These are phyloP conservation scores for Sicyos baderoa DNA, from an alignment of 306 rosid species.

Conservation along the genomic window DNA sequence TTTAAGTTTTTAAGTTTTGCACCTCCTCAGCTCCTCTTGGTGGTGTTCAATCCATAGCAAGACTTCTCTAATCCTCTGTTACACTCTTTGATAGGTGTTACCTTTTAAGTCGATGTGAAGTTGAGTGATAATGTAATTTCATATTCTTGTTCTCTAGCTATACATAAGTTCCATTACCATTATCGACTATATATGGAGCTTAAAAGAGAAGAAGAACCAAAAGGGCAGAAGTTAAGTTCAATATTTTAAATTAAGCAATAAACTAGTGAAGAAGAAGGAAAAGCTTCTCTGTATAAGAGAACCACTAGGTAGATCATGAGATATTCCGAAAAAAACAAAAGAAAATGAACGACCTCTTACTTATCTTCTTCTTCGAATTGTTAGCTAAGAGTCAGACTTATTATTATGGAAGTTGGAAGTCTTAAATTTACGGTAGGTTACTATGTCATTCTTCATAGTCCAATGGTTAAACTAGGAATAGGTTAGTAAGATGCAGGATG, in stretches of 20 bases:
- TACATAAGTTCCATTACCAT: background rate
- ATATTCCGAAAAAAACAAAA: background rate
- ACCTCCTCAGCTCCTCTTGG: background rate
- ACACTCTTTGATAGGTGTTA: background rate
- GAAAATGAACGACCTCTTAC: background rate
- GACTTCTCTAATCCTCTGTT: background rate
- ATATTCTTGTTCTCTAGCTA: too few relatives aligned
- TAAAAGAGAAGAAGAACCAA: background rate
- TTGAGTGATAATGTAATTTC: background rate
- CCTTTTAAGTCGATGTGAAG: background rate
- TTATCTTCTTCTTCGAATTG: background rate
- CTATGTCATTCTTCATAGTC: conserved; percentile 4
- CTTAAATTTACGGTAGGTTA: background rate
- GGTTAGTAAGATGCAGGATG: background rate
- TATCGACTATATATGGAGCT: background rate
- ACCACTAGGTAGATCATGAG: background rate
- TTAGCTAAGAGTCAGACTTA: background rate
- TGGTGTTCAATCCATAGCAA: background rate
- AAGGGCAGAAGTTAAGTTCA: background rate
- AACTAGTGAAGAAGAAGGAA: background rate
- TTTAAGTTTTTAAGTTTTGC: background rate
- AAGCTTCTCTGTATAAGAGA: background rate
- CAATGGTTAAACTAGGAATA: background rate
- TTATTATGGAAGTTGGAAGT: background rate
- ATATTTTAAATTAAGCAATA: background rate